Evolutionary conservation across 2,329 filamentous ascomycete genomes (phyloP), one percentile per base, ranked within the genome.

Genomic region (Cercospora brassicicola): DNA sequence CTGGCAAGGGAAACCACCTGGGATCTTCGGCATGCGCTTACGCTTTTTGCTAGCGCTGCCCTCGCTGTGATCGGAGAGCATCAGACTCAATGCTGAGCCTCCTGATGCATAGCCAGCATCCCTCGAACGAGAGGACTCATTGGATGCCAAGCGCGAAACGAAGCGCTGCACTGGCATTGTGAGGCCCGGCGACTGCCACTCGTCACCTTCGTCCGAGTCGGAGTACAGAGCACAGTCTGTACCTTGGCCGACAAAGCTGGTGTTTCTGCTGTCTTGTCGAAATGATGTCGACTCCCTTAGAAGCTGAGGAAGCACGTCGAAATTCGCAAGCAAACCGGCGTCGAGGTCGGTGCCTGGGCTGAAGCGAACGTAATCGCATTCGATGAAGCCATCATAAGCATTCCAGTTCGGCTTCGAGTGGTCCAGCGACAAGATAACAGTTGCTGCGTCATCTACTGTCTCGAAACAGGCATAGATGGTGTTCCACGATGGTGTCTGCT

Each of bases 341-440:
- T 65, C 48, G n/a, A 69, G 26, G 20, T 66, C 65, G 7, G 59
- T 59, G 9, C 65, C 64, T 4, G 67, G 60, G 2, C 67, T 60
- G 11, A 69, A 68, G 6, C 61, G 63, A 8, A 71, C 65, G 23
- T 69, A 69, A 15, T 71, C 69, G 39, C 65, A 66, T 39, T 68
- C 66, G 18, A 71, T 26, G 9, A 63, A 51, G 0, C 28, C 42
- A 13, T 67, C 60, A 8, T 55, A 26, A 10, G 62, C 60, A 55
- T 71, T 71, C 69, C 67, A 71, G 26, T 67, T 64, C 3, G 69
- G 69, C 23, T 53, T 62, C 0, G 62, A 62, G n/a, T 66, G 65
- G 42, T 69, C 65, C 0, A 71, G 66, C 6, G 67, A 66, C 3
- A 71, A 26, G 9, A 71, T 15, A 8, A 56, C 61, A n/a, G 33